Conservation (phyloP, 768 basidiomycete species). For the Phanerodontia chrysosporium region DNA sequence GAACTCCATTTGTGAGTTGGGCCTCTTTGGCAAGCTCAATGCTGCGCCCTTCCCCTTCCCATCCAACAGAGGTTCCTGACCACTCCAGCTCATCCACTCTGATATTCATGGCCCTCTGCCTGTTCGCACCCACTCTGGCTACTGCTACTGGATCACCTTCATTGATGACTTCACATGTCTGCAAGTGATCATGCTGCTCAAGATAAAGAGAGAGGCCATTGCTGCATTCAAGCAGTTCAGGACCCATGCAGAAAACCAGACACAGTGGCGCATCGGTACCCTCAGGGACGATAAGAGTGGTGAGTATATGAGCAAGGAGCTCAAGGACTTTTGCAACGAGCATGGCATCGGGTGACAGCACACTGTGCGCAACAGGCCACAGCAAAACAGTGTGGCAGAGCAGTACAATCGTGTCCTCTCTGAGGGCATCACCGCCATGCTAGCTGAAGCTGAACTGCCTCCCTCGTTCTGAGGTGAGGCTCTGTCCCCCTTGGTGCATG, state of each 20-base stretch:
- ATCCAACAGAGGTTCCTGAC: conserved; percentile 6
- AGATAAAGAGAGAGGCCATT: conserved; percentile 21
- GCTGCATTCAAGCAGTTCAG: conserved; percentile 26
- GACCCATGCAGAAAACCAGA: conserved; percentile 26
- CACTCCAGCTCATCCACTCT: conserved; percentile 18
- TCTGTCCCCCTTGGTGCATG: conserved; percentile 19
- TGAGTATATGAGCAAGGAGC: conserved; percentile 20
- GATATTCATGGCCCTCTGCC: conserved; percentile 20
- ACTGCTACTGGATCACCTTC: conserved; percentile 1
- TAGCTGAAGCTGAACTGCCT: conserved; percentile 18
- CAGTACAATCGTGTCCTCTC: conserved; percentile 32
- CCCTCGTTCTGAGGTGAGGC: conserved; percentile 12
- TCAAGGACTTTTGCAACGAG: conserved; percentile 10
- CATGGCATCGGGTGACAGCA: conserved; percentile 21
- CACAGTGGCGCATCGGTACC: conserved; percentile 10
- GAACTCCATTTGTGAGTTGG: conserved; percentile 20
- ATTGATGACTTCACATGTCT: neutral
- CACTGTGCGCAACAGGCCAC: conserved; percentile 22
- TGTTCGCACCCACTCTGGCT: conserved; percentile 6
- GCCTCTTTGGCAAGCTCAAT: conserved; percentile 20
- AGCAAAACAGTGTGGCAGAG: conserved; percentile 44
- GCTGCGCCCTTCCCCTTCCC: conserved; percentile 18
- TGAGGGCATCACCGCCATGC: conserved; percentile 29
- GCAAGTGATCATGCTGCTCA: conserved; percentile 5
- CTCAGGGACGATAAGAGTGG: conserved; percentile 24